A percentile compares a stretch with the other conserved stretches of the same genome.
phyloP scores from a whole-genome alignment of 2,329 filamentous ascomycete species.

The Cladophialophora carrionii region DNA sequence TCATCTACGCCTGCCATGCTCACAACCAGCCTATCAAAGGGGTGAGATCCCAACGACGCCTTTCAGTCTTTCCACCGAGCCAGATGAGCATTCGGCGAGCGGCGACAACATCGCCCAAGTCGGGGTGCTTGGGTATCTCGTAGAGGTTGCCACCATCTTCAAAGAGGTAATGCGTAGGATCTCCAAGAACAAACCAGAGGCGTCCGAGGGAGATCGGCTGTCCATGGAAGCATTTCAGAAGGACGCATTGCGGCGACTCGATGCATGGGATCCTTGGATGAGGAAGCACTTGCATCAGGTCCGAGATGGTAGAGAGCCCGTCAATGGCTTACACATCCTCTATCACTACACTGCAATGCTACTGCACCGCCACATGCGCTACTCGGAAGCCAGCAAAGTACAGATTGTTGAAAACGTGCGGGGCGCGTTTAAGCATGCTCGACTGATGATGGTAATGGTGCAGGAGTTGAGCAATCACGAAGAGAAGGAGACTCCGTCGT shows the following conservation, averaged over 20 bases:
- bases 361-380: conserved; percentile 33
- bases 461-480: conserved; percentile 28
- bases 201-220: conserved; percentile 7
- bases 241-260: conserved; percentile 12
- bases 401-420: conserved; percentile 22
- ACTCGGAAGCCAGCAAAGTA: conserved; percentile 19
- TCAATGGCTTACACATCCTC: conserved; percentile 30
- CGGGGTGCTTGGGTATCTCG: conserved; percentile 32
- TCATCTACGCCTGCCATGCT: conserved; percentile 67
- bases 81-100: neutral
- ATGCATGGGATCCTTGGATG: conserved; percentile 20
- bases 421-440: conserved; percentile 30
- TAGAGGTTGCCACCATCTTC: conserved; percentile 36
- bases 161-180: conserved; percentile 27
- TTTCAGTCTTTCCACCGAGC: conserved; percentile 31
- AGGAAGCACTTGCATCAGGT: conserved; percentile 3
- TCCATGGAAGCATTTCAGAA: conserved; percentile 16
- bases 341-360: conserved; percentile 35
- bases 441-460: conserved; percentile 27
- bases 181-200: conserved; percentile 7
- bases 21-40: conserved; percentile 64
- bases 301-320: conserved; percentile 14
- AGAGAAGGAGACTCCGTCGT: conserved; percentile 18
- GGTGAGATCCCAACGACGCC: conserved; percentile 62
- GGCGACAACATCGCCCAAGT: conserved; percentile 8